phyloP scores from a whole-genome alignment of 306 rosid genomes.

The Prunus padus region DNA sequence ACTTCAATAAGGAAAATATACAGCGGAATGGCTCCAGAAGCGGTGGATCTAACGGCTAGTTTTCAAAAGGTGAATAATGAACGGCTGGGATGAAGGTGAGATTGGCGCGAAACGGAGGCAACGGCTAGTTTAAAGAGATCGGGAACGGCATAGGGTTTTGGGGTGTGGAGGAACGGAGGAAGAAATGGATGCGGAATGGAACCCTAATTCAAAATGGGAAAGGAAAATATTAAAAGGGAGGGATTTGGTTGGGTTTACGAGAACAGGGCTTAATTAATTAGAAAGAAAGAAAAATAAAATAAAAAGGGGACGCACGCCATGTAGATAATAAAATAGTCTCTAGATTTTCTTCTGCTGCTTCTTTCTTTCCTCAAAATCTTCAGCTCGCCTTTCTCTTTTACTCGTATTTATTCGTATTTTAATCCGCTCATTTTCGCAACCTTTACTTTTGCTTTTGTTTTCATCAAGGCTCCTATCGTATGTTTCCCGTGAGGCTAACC shows the following conservation, averaged over 20 bases:
- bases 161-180: constrained; percentile 31
- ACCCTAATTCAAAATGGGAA: constrained; percentile 68
- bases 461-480: no score
- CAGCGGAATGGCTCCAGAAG: constrained; percentile 13
- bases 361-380: no score
- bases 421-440: no score
- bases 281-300: background rate
- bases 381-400: no score
- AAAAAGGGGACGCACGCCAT: background rate
- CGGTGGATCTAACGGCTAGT: constrained; percentile 73
- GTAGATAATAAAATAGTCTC: background rate
- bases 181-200: constrained; percentile 34
- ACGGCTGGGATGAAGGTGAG: constrained; percentile 28
- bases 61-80: constrained; percentile 37
- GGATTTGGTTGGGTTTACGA: constrained; percentile 38
- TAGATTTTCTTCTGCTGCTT: no score
- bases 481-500: no score
- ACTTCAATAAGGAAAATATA: background rate
- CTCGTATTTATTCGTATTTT: no score
- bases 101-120: constrained; percentile 69
- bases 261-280: constrained; percentile 9
- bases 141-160: constrained; percentile 33
- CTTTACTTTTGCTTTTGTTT: no score
- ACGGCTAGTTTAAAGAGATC: constrained; percentile 59
- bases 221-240: constrained; percentile 7